phyloP scores from a whole-genome alignment of 31 red algal genomes.

The Endocladia muricata region DNA sequence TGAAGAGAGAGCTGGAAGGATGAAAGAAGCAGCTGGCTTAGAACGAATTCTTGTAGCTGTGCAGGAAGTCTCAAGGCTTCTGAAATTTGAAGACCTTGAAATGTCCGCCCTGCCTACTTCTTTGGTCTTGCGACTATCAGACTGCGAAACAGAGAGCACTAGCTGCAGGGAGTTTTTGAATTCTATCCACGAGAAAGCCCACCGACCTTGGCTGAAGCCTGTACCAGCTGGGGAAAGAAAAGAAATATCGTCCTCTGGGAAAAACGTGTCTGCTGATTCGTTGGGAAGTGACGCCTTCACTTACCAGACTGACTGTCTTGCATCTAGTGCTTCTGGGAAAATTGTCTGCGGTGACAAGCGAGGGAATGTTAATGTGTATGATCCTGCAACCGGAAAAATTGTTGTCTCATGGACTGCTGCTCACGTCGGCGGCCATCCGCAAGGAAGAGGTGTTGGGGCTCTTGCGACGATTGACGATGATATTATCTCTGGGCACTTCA shows the following conservation, averaged over 20 bases:
- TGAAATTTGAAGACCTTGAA: background rate
- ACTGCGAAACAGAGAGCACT: slow-evolving; percentile 10
- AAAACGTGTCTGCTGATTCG: background rate
- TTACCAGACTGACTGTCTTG: slow-evolving; percentile 15
- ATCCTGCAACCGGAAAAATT: slow-evolving; percentile 29
- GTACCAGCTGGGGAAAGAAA: background rate
- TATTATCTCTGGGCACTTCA: slow-evolving; percentile 34
- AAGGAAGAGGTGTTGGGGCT: slow-evolving; percentile 38
- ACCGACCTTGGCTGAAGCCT: slow-evolving; percentile 42
- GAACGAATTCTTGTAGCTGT: slow-evolving; percentile 15
- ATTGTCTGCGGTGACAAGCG: slow-evolving; percentile 33
- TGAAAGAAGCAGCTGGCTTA: slow-evolving; percentile 16
- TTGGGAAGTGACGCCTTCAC: background rate
- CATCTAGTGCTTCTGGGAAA: slow-evolving; percentile 23
- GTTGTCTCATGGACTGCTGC: slow-evolving; percentile 21
- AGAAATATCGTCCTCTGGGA: background rate
- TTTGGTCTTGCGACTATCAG: slow-evolving; percentile 2
- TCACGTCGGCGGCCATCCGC: slow-evolving; percentile 2
- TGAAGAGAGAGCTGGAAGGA: slow-evolving; percentile 15
- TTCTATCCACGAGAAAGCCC: slow-evolving; percentile 40
- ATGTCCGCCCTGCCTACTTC: slow-evolving; percentile 28
- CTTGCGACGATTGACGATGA: slow-evolving; percentile 21
- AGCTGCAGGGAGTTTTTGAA: slow-evolving; percentile 13
- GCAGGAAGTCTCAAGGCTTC: slow-evolving; percentile 29
- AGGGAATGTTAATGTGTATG: slow-evolving; percentile 33